phyloP scores from a whole-genome alignment of 2,329 filamentous ascomycete genomes.

The Metarhizium brunneum region DNA sequence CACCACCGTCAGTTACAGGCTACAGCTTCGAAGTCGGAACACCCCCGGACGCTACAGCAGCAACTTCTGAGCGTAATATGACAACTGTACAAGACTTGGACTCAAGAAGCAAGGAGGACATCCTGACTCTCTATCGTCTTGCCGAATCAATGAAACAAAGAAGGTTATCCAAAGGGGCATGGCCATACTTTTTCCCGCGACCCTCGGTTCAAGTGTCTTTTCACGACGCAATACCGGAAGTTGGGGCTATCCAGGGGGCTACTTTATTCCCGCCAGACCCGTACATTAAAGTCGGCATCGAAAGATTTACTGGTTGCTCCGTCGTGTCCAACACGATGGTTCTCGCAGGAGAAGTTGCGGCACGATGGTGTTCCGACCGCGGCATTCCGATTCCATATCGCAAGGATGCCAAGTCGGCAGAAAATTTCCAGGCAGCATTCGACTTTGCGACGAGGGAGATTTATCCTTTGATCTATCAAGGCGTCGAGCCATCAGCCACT shows the following conservation, averaged over 20 bases:
- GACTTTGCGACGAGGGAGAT: slow-evolving; percentile 25
- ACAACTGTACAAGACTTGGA: slow-evolving; percentile 32
- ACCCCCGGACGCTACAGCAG: slow-evolving; percentile 8
- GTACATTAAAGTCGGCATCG: slow-evolving; percentile 32
- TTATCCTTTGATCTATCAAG: slow-evolving; percentile 21
- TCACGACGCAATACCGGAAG: slow-evolving; percentile 17
- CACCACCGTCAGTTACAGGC: slow-evolving; percentile 10
- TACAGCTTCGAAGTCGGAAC: slow-evolving; percentile 21
- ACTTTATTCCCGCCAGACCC: slow-evolving; percentile 35
- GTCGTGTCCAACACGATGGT: slow-evolving; percentile 42
- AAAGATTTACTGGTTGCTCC: slow-evolving; percentile 20
- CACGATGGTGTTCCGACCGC: slow-evolving; percentile 49
- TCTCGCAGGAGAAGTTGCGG: slow-evolving; percentile 52
- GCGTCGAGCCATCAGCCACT: slow-evolving; percentile 22
- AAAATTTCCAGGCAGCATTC: slow-evolving; percentile 26
- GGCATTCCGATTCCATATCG: slow-evolving; percentile 52
- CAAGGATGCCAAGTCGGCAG: slow-evolving; percentile 32
- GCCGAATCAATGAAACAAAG: slow-evolving; percentile 33
- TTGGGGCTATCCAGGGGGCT: slow-evolving; percentile 4
- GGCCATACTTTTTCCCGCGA: slow-evolving; percentile 35
- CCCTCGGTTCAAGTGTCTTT: slow-evolving; percentile 36
- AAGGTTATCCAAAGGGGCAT: slow-evolving; percentile 38
- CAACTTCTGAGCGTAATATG: slow-evolving; percentile 31
- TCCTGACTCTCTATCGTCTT: slow-evolving; percentile 38
- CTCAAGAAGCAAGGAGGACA: slow-evolving; percentile 31